These are phyloP conservation scores for Debaryomycetaceae sp. DNA, from an alignment of 1,139 yeast species.

Conservation along the genomic window DNA sequence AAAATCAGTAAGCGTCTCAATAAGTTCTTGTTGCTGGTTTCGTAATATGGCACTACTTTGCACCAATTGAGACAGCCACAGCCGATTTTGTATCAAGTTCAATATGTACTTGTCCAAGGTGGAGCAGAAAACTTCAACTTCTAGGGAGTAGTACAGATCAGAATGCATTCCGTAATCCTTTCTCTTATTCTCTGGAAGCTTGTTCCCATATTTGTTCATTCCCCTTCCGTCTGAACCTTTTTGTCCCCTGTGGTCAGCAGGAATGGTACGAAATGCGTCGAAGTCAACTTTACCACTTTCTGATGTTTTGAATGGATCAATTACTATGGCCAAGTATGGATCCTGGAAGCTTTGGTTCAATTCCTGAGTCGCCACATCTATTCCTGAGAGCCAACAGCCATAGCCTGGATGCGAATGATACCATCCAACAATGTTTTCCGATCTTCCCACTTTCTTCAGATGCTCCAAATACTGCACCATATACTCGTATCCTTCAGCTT, in stretches of 20 bases:
- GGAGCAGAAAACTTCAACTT: constrained; percentile 61
- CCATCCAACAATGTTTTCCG: constrained; percentile 81
- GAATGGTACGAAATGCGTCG: constrained; percentile 87
- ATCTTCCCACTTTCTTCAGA: constrained; percentile 50
- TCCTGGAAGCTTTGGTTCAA: constrained; percentile 87
- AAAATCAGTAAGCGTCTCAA: not conserved
- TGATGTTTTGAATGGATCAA: constrained; percentile 75
- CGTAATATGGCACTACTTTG: constrained; percentile 2
- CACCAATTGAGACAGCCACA: constrained; percentile 40
- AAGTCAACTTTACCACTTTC: constrained; percentile 71
- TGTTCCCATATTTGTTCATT: constrained; percentile 4
- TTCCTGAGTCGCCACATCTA: constrained; percentile 84
- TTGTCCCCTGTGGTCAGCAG: constrained; percentile 33
- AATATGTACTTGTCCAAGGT: constrained; percentile 48
- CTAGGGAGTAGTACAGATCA: constrained; percentile 66
- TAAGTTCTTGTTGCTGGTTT: constrained; percentile 3
- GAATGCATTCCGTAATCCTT: constrained; percentile 72
- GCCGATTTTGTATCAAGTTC: constrained; percentile 44
- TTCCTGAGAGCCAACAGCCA: constrained; percentile 91
- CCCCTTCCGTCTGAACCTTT: constrained; percentile 2
- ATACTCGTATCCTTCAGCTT: constrained; percentile 89
- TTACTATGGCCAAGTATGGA: constrained; percentile 84
- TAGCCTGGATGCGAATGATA: constrained; percentile 97
- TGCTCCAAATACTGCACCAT: constrained; percentile 81
- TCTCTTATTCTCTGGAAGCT: constrained; percentile 45